Base-by-base conservation (phyloP, 805 yeast species). In the Kregervanrija delftensis region DNA sequence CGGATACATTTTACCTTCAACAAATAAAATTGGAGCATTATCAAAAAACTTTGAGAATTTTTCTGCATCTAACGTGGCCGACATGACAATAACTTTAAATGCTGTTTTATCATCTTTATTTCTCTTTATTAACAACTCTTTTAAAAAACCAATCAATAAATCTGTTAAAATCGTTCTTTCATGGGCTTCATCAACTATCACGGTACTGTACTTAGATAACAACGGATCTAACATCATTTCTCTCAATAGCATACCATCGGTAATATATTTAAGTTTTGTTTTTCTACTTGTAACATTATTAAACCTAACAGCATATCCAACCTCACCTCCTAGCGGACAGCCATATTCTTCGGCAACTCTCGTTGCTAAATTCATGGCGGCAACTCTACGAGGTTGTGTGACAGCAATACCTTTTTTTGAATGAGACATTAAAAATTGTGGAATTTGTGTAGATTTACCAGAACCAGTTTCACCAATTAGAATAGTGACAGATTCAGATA, bases 391-490 rank as follows among this genome's bases (percentile, higher is more conserved):
- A 1, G 99, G 99, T 67, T 91, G 98, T 0, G 99, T 90, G 8
- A 93, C 91, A 0, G 96, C 98, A 15, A 91, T 81, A 11, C 47
- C 46, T 48, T 77, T 79, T 14, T 65, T 63, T 33, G 64, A 59
- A 40, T 66, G 64, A 0, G 77, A 74, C 65, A 86, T 76, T n/a
- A 91, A 60, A 52, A 91, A 83, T 60, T 91, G 98, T 0, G 99
- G 98, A 39, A 91, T 81, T 67, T 91, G 99, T 0, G 99, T 91
- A 3, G 98, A 90, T 60, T 91, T 91, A 70, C 98, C 98, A 8
- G 96, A 87, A 65, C 99, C 99, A 0, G 99, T 91, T 60, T 91
- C 98, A 65, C 98, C 98, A 59, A 93, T 85, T 14, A 91, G 71
- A 1, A 91, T 79, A 0, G 90, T 79, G 5, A 89, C 95, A 49